Conservation (phyloP, 1,284 basidiomycete species). For the Trametes versicolor region DNA sequence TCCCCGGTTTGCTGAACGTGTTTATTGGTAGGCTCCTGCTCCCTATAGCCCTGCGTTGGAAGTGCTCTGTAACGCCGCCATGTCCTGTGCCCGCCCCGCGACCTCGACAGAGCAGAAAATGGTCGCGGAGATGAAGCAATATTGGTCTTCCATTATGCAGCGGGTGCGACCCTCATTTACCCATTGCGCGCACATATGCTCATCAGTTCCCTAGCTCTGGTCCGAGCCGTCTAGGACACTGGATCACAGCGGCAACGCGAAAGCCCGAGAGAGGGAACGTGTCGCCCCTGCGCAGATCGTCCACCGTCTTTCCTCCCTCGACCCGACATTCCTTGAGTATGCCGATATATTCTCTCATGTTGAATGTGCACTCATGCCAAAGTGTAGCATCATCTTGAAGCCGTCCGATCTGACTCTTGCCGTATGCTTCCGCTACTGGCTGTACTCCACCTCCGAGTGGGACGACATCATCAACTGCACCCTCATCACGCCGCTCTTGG, state of each 20-base stretch:
- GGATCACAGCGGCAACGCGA: conserved; percentile 5
- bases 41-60: conserved; percentile 19
- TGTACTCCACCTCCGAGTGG: conserved; percentile 16
- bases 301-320: conserved; percentile 18
- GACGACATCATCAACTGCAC: conserved; percentile 10
- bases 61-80: conserved; percentile 18
- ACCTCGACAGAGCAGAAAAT: conserved; percentile 20
- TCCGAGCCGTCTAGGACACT: conserved; percentile 18
- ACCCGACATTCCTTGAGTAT: conserved; percentile 28
- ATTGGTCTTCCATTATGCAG: conserved; percentile 28
- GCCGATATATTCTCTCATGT: background rate
- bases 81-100: conserved; percentile 12
- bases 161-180: conserved; percentile 5
- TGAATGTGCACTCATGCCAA: background rate
- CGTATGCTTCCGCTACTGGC: conserved; percentile 27
- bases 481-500: conserved; percentile 7
- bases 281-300: conserved; percentile 16
- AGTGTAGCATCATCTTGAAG: conserved; percentile 16
- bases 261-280: conserved; percentile 15
- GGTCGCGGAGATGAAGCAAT: conserved; percentile 22
- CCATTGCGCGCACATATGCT: background rate
- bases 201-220: conserved; percentile 16
- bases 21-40: conserved; percentile 5
- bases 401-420: conserved; percentile 27
- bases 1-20: background rate